Evolutionary conservation across 2,329 filamentous ascomycete species (phyloP), one percentile per base, ranked within the genome.

Genomic region (Venturia pyrina): DNA sequence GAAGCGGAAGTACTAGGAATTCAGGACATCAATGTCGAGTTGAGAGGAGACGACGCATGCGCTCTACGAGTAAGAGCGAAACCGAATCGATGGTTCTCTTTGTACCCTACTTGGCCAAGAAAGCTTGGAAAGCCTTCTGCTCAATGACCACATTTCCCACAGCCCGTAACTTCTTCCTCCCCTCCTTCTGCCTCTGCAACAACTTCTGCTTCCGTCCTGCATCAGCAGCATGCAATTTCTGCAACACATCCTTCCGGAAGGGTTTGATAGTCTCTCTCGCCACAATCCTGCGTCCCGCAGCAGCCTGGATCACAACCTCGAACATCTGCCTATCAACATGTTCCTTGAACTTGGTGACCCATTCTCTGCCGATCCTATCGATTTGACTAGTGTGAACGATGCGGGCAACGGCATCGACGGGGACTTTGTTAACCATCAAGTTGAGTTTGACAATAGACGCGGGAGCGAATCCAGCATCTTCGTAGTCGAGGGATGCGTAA

Each of bases 261-360:
- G 95, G 91, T 80, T 98, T 98, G 75, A 99, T 88, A 0, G 93
- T 97, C 75, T 98, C 95, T 73, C 95, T 83, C 0, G 95, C 95
- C 4, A 99, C 85, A 63, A 99, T 88, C 63, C 88, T 85, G 70
- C 86, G 87, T 3, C 93, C 93, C 0, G 90, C 89, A 0, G 90
- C 88, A 3, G 95, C 93, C 77, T 99, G 95, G 69, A 99, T 98
- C 66, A 98, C 82, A 28, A 99, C 87, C 78, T 99, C 95, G 73
- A 96, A 99, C 87, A 98, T 95, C 76, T 99, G 95, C 21, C 95
- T 83, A 72, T 96, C 90, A 24, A 99, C 93, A 72, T 98, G 93
- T 75, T 97, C 88, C 74, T 96, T 98, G 82, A 99, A 98, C 76
- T 96, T 96, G 50, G 85, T 87, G 6, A 97, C 93, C 95, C 95